Evolutionary conservation across 2,329 filamentous ascomycete species (phyloP).

Genomic region (Fusarium sp.): DNA sequence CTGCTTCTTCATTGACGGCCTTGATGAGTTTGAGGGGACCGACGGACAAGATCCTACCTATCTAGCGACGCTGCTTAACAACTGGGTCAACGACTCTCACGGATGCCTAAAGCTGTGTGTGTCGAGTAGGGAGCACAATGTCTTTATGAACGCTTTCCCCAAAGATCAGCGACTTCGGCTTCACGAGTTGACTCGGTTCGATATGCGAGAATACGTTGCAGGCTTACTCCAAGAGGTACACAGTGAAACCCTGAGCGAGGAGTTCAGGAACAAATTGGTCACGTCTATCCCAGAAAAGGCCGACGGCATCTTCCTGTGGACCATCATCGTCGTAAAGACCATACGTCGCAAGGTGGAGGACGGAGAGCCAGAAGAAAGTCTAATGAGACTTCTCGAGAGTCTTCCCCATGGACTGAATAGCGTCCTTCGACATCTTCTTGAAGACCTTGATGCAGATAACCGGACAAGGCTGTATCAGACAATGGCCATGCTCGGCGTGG

Average conservation of each 20-base stretch:
- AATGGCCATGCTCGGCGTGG: background rate
- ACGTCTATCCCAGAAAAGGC: background rate
- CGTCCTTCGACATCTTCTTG: background rate
- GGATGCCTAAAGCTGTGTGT: background rate
- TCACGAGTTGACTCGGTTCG: background rate
- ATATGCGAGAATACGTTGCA: background rate
- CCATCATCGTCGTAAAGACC: background rate
- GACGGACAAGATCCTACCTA: background rate
- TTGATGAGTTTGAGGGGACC: constrained; percentile 3
- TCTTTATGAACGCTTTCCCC: background rate
- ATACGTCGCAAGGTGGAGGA: constrained; percentile 1
- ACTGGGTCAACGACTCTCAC: background rate
- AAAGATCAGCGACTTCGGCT: background rate
- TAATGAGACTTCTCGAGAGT: background rate
- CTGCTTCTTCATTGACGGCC: constrained; percentile 5
- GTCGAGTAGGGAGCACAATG: constrained; percentile 5
- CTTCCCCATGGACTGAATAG: background rate
- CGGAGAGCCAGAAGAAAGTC: background rate
- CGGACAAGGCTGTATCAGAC: background rate
- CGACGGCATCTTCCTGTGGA: background rate
- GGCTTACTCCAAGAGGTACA: background rate
- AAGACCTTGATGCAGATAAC: background rate
- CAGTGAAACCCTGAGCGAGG: background rate
- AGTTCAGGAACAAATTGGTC: background rate
- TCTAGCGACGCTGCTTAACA: background rate